These are phyloP conservation scores for Euclidium syriacum DNA, from an alignment of 345 rosid species.

Conservation along the genomic window DNA sequence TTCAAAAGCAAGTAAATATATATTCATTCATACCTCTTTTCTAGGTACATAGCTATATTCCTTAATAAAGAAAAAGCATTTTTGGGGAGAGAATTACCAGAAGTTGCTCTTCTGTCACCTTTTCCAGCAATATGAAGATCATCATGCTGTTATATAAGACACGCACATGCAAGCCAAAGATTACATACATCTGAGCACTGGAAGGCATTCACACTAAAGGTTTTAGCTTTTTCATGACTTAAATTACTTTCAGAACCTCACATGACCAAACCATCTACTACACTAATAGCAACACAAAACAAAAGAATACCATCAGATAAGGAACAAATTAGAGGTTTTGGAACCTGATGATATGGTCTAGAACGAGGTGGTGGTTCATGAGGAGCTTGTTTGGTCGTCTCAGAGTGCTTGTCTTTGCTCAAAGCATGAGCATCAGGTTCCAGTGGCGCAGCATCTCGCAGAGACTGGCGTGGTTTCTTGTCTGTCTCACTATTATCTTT, in stretches of 20 bases:
- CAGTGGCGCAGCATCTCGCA: slow-evolving; percentile 56
- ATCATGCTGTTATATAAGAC: slow-evolving; percentile 88
- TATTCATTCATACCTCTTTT: not conserved
- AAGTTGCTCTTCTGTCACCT: slow-evolving; percentile 56
- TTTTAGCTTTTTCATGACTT: not conserved
- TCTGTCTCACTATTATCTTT: slow-evolving; percentile 36
- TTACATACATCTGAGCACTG: slow-evolving; percentile 44
- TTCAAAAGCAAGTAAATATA: slow-evolving; percentile 5
- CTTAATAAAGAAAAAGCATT: not conserved
- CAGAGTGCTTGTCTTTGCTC: slow-evolving; percentile 44
- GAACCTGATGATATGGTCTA: slow-evolving; percentile 66
- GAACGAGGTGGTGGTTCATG: slow-evolving; percentile 54
- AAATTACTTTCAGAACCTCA: not conserved
- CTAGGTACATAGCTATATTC: not conserved
- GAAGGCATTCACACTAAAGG: slow-evolving; percentile 29
- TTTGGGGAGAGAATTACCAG: slow-evolving; percentile 38
- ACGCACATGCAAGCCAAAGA: slow-evolving; percentile 80
- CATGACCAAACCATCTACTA: not conserved
- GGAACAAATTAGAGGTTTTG: not conserved
- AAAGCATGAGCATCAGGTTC: slow-evolving; percentile 37
- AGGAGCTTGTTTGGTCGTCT: slow-evolving; percentile 35
- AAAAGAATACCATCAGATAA: not conserved
- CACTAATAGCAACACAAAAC: not conserved
- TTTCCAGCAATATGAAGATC: slow-evolving; percentile 59
- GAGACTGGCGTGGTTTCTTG: slow-evolving; percentile 38